Percentiles rank a stretch among this genome's conserved stretches.
These are phyloP conservation scores for Insectozyma bohioensis DNA, from an alignment of 1,139 yeast species.

Conservation along the genomic window DNA sequence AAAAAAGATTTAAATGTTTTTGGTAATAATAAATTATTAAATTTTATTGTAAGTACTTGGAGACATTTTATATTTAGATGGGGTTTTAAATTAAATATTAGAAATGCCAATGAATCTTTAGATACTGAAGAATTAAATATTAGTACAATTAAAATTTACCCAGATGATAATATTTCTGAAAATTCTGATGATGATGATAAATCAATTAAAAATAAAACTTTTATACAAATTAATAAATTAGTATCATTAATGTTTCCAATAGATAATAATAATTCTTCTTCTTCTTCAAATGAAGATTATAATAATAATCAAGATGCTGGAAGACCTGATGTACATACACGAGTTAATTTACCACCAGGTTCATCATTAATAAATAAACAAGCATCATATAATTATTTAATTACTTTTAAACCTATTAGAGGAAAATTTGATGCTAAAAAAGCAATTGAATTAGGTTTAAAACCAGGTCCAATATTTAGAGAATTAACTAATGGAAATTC, in stretches of 20 bases:
- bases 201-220: slow-evolving; percentile 5
- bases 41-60: slow-evolving; percentile 75
- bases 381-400: slow-evolving; percentile 53
- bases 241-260: slow-evolving; percentile 51
- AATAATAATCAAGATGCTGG: slow-evolving; percentile 41
- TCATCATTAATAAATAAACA: slow-evolving; percentile 22
- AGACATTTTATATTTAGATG: slow-evolving; percentile 84
- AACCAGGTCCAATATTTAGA: slow-evolving; percentile 60
- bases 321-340: slow-evolving; percentile 45
- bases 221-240: slow-evolving; percentile 30
- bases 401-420: slow-evolving; percentile 65
- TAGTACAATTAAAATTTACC: slow-evolving; percentile 45
- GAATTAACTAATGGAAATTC: slow-evolving; percentile 59
- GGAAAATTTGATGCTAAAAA: slow-evolving; percentile 72
- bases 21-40: slow-evolving; percentile 38
- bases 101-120: slow-evolving; percentile 32
- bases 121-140: slow-evolving; percentile 52
- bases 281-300: slow-evolving; percentile 39
- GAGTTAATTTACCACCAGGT: slow-evolving; percentile 34
- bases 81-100: slow-evolving; percentile 59
- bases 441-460: slow-evolving; percentile 70
- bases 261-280: slow-evolving; percentile 38
- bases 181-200: neutral
- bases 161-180: slow-evolving; percentile 1
- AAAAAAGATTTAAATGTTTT: slow-evolving; percentile 45